Evolutionary conservation across 345 rosid species (phyloP), one percentile per base, ranked within the genome.

Genomic region (Lumnitzera racemosa): DNA sequence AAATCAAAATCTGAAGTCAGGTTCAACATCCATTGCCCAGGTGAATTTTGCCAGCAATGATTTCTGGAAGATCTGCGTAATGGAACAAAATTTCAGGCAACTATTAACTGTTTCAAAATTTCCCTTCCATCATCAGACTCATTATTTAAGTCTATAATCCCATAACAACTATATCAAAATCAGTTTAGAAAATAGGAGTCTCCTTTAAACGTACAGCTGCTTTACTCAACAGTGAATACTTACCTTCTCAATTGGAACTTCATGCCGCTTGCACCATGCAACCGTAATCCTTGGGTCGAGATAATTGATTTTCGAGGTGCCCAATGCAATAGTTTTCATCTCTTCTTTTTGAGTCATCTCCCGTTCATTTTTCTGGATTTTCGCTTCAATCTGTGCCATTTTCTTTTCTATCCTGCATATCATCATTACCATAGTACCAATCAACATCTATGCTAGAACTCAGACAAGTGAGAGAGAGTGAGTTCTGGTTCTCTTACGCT

Each of bases 241-340:
- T 70, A 90, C 99, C 99, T 90, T 94, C 69, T 94, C 99, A 15
- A 94, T 94, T 48, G 99, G 96, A 68, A 94, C 99, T 59, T 94
- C 99, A 48, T 84, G 90, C 20, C 99, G 83, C 74, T 94, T 94
- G 84, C 99, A 94, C 99, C 99, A 94, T 3, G 99, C 96, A 10
- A 94, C 99, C 0, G 96, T 90, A 57, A 94, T 94, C 80, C 99
- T 81, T 53, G 99, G 99, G 76, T 94, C 97, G 27, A 90, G 84
- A 67, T 94, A 94, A 66, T 94, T 94, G 66, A 94, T 88, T 69
- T 90, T 95, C 56, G 99, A 94, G 1, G 97, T 94, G 67, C 99
- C 97, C 52, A 94, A 71, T 24, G 99, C 95, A 61, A 95, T 96
- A 0, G 95, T 88, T 81, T 95, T 95, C 53, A 95, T 71, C 65